Percentiles rank a stretch among this genome's conserved stretches.
Conservation (phyloP, 1,284 basidiomycete species). For the Apiotrichum veenhuisii region DNA sequence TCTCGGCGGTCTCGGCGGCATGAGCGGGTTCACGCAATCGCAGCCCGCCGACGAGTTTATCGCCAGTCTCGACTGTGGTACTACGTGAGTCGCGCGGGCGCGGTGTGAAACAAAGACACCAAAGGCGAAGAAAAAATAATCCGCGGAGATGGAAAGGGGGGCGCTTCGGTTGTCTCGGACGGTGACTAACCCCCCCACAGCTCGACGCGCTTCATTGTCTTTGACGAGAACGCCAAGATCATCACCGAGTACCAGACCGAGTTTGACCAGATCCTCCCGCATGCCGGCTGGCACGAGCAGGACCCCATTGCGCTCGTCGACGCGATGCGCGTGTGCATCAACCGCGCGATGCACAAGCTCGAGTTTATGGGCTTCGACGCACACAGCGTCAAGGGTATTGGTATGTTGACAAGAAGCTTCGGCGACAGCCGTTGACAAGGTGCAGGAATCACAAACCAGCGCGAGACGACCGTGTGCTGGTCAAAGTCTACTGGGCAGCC, state of each 20-base stretch:
- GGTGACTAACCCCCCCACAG: constrained; percentile 50
- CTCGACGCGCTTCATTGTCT: constrained; percentile 90
- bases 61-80: constrained; percentile 85
- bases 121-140: too few relatives aligned
- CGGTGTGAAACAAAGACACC: too few relatives aligned
- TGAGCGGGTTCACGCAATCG: constrained; percentile 28
- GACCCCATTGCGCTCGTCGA: constrained; percentile 79
- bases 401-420: constrained; percentile 52
- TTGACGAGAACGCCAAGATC: constrained; percentile 83
- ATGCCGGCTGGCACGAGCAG: constrained; percentile 96
- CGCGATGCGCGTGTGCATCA: constrained; percentile 74
- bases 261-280: constrained; percentile 85
- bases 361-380: constrained; percentile 67
- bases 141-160: too few relatives aligned
- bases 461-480: constrained; percentile 96
- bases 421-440: too few relatives aligned
- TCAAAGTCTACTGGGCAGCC: constrained; percentile 83
- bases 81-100: constrained; percentile 64
- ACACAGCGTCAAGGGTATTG: constrained; percentile 85
- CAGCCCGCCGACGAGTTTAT: constrained; percentile 61
- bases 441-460: constrained; percentile 80
- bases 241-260: constrained; percentile 82
- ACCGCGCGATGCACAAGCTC: constrained; percentile 66
- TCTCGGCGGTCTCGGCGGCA: constrained; percentile 23
- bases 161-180: too few relatives aligned